Conservation (phyloP, 1,284 basidiomycete genomes). For the Schizophyllum amplum region DNA sequence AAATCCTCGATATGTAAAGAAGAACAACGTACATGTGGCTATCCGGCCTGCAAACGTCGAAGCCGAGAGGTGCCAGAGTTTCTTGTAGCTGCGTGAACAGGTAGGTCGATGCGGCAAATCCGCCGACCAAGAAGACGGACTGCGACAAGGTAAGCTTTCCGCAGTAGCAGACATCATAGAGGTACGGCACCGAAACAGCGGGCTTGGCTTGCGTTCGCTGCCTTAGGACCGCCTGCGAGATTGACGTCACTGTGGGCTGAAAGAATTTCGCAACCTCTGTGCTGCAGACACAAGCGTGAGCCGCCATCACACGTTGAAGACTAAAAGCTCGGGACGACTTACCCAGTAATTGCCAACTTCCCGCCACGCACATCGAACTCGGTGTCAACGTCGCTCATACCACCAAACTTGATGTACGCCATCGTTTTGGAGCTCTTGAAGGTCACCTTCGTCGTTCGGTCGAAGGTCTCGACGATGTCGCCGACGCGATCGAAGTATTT, state of each 20-base stretch:
- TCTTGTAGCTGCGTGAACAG: conserved; percentile 30
- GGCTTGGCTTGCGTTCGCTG: neutral
- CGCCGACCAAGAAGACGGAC: conserved; percentile 33
- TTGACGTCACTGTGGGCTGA: neutral
- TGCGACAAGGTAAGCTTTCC: conserved; percentile 11
- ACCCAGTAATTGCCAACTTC: neutral
- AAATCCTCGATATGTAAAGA: neutral
- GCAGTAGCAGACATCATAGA: neutral
- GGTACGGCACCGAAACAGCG: neutral
- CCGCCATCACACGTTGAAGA: neutral
- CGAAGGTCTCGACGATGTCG: neutral
- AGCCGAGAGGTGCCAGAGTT: conserved; percentile 19
- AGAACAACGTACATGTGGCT: conserved; percentile 22
- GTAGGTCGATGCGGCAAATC: conserved; percentile 33
- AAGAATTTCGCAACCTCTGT: neutral
- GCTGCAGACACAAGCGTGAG: neutral
- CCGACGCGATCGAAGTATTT: neutral
- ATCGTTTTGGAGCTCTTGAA: neutral
- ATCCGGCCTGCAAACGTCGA: conserved; percentile 29
- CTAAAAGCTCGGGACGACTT: neutral
- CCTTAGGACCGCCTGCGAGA: neutral
- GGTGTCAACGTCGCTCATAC: neutral
- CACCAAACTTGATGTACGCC: neutral
- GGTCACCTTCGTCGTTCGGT: neutral
- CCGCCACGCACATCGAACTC: neutral